Evolutionary conservation across 805 yeast genomes (phyloP).

Genomic region (Candida boleticola): DNA sequence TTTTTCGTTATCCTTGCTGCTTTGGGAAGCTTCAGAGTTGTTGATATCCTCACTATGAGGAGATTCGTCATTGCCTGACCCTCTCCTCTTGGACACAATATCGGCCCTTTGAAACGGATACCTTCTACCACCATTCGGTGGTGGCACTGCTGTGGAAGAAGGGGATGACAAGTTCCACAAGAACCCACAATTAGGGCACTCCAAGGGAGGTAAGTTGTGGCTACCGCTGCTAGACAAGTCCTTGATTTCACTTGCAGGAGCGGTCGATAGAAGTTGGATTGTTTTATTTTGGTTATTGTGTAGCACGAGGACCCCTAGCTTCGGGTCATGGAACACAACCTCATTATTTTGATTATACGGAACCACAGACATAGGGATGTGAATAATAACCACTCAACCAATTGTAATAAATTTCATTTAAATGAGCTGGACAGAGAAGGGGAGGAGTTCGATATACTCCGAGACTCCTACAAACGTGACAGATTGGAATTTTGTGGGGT

Average conservation of each 20-base stretch:
- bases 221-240: background rate
- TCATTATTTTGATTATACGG: conserved; percentile 32
- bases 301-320: conserved; percentile 31
- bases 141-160: background rate
- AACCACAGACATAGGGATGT: conserved; percentile 36
- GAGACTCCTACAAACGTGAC: too few species aligned
- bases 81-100: too few species aligned
- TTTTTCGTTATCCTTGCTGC: too few species aligned
- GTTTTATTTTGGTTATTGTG: conserved; percentile 32
- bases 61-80: too few species aligned
- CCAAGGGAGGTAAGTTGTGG: background rate
- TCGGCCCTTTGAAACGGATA: too few species aligned
- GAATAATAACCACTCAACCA: too few species aligned
- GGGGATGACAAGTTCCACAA: conserved; percentile 14
- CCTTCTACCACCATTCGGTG: background rate
- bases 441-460: too few species aligned
- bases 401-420: too few species aligned
- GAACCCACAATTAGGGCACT: conserved; percentile 34
- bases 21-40: too few species aligned
- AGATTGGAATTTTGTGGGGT: too few species aligned
- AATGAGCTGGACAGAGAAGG: too few species aligned
- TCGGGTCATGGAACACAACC: conserved; percentile 35
- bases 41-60: too few species aligned
- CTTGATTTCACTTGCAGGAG: background rate
- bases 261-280: conserved; percentile 22